Evolutionary conservation across 345 rosid genomes (phyloP).

Genomic region (sweet orange (Citrus sinensis)): DVS_A1.0 CM039168.1:23270001-23270500

Average conservation of each 20-base stretch:
- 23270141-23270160: constrained; percentile 61
- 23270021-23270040: not conserved
- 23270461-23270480: constrained; percentile 26
- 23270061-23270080: constrained; percentile 41
- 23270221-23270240: constrained; percentile 47
- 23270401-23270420: constrained; percentile 22
- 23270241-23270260: constrained; percentile 29
- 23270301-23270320: constrained; percentile 21
- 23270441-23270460: constrained; percentile 49
- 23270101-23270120: constrained; percentile 98
- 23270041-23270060: not conserved
- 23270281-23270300: constrained; percentile 32
- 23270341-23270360: constrained; percentile 27
- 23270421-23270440: constrained; percentile 31
- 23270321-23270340: constrained; percentile 25
- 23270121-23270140: constrained; percentile 87
- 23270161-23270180: constrained; percentile 13
- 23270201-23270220: constrained; percentile 37
- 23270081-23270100: constrained; percentile 91
- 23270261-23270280: constrained; percentile 24
- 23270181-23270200: constrained; percentile 35
- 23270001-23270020: not conserved
- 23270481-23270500: constrained; percentile 25
- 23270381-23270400: constrained; percentile 20
- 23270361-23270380: constrained; percentile 31